Conservation (phyloP, 2,329 filamentous ascomycete species). For the Alternaria viburni region DNA sequence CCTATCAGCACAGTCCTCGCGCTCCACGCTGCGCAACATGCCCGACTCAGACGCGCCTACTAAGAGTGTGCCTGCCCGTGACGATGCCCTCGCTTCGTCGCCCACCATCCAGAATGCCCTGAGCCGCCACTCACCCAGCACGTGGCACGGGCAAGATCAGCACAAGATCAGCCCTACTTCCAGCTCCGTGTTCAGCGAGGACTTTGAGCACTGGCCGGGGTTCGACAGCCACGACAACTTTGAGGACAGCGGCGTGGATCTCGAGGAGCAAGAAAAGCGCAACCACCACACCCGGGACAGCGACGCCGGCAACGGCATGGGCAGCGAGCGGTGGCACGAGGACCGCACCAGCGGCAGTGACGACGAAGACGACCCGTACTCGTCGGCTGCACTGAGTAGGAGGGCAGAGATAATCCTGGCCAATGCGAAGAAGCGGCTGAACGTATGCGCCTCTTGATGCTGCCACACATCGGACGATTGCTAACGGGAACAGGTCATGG, state of each 20-base stretch:
- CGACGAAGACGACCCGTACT: constrained; percentile 66
- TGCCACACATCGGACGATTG: constrained; percentile 6
- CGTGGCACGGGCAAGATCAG: constrained; percentile 28
- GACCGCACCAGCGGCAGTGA: constrained; percentile 51
- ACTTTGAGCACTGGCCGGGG: constrained; percentile 51
- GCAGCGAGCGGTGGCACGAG: constrained; percentile 40
- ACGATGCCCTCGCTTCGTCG: constrained; percentile 42
- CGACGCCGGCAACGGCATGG: constrained; percentile 47
- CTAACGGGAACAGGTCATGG: constrained; percentile 74
- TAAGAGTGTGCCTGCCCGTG: constrained; percentile 17
- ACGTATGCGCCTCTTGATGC: constrained; percentile 62
- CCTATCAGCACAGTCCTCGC: constrained; percentile 43
- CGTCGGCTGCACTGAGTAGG: constrained; percentile 65
- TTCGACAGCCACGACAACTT: constrained; percentile 40
- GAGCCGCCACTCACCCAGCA: constrained; percentile 16
- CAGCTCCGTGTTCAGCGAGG: constrained; percentile 54
- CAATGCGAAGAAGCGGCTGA: constrained; percentile 88
- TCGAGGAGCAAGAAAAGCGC: constrained; percentile 43
- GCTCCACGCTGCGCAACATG: constrained; percentile 45
- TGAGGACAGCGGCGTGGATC: constrained; percentile 44
- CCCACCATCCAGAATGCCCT: constrained; percentile 38
- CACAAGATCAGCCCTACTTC: constrained; percentile 42
- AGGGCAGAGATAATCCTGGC: constrained; percentile 89
- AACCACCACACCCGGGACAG: constrained; percentile 43
- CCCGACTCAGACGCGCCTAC: constrained; percentile 25